Base-by-base conservation (phyloP, 768 basidiomycete species). In the Mycena latifolia region DNA sequence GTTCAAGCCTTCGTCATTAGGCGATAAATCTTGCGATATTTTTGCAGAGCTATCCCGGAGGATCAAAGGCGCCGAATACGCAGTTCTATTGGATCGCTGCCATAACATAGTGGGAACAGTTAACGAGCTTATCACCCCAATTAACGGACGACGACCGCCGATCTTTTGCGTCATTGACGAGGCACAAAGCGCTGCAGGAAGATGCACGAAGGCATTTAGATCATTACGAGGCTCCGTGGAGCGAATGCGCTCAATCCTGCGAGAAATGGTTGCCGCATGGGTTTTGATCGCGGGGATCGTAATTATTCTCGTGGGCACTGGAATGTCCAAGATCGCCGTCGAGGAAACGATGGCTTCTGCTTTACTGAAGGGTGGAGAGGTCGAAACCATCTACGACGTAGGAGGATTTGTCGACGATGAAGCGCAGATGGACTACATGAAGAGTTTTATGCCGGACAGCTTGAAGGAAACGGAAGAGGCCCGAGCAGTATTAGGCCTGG, bases 141-240 rank as follows among this genome's bases (percentile, higher is more conserved):
- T n/a, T n/a, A n/a, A n/a, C n/a, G n/a, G n/a, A n/a, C n/a, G 33
- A 35, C 33, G 33, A 35, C 14, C 33, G 8, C 41, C 37, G 10
- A 29, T 55, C 12, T 58, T 47, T 58, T 58, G 56, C 31, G 29
- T 58, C 25, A 25, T 58, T 18, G 56, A 58, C 31, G 56, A 58
- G 17, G 56, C 56, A 7, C 56, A 58, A 27, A 24, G 28, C n/a
- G 56, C 56, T 5, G 45, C 45, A 2, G 27, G 4, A 29, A 47
- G 17, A 35, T 58, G 28, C 29, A 27, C 15, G 8, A 45, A 45
- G 17, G 56, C 56, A 33, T 58, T 58, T 35, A 48, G 18, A 31
- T 58, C 56, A 7, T 8, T 7, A 5, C 18, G 15, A 22, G 10
- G 22, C 17, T 12, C 28, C 37, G 14, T 2, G n/a, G n/a, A n/a